Evolutionary conservation across 2,329 filamentous ascomycete species (phyloP).

Genomic region (Fusarium scirpi): DNA sequence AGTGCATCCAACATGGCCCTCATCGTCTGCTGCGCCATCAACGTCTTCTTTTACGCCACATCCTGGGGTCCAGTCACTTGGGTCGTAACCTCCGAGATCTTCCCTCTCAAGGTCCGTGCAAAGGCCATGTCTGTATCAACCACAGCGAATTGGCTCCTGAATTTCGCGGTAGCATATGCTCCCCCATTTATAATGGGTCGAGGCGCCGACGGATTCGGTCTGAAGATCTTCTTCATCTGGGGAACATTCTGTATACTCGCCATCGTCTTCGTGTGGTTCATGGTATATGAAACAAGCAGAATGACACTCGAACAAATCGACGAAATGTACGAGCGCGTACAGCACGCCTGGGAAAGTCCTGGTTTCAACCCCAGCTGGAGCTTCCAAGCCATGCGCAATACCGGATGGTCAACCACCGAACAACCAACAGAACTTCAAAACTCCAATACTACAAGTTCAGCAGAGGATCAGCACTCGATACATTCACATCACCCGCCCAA

Average conservation of each 20-base stretch:
- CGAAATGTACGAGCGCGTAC: conserved; percentile 79
- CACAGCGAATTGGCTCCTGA: conserved; percentile 81
- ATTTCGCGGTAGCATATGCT: conserved; percentile 86
- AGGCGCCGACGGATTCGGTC: conserved; percentile 75
- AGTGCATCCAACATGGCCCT: conserved; percentile 68
- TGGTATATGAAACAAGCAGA: conserved; percentile 83
- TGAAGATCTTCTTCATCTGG: conserved; percentile 86
- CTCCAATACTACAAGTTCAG: conserved; percentile 43
- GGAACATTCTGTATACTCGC: conserved; percentile 79
- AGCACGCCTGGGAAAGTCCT: conserved; percentile 77
- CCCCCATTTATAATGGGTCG: conserved; percentile 80
- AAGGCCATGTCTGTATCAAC: conserved; percentile 82
- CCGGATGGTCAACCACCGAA: conserved; percentile 68
- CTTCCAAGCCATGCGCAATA: conserved; percentile 73
- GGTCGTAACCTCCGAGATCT: conserved; percentile 80
- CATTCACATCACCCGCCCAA: conserved; percentile 56
- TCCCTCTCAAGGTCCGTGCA: conserved; percentile 76
- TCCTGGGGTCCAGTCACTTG: conserved; percentile 82
- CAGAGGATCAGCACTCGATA: neutral
- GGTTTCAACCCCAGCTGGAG: conserved; percentile 76
- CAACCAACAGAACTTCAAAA: conserved; percentile 51
- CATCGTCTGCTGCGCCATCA: conserved; percentile 73
- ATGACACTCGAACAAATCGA: conserved; percentile 83
- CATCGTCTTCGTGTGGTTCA: conserved; percentile 77
- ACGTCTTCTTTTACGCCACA: conserved; percentile 83